Conservation (phyloP, 768 basidiomycete species). For the Kwoniella dejecticola region DNA sequence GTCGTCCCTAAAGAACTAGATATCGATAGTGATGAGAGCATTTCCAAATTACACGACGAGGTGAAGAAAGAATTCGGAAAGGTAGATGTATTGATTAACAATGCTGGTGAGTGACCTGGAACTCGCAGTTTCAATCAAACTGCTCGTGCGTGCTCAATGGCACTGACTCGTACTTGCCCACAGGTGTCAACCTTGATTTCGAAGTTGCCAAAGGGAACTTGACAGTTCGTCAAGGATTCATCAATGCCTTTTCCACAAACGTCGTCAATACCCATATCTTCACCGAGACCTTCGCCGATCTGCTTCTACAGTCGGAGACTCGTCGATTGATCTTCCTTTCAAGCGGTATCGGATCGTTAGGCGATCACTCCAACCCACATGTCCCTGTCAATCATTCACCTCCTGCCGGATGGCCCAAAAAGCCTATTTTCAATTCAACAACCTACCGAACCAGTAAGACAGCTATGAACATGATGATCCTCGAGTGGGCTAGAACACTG, state of each 20-base stretch:
- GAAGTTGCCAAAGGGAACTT: constrained; percentile 3
- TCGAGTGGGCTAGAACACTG: constrained; percentile 34
- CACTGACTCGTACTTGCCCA: background rate
- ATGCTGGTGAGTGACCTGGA: constrained; percentile 23
- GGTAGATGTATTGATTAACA: constrained; percentile 32
- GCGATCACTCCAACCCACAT: background rate
- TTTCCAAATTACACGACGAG: constrained; percentile 1
- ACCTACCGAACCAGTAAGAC: constrained; percentile 35
- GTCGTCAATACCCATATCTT: constrained; percentile 31
- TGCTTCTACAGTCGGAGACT: constrained; percentile 23
- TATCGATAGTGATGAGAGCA: constrained; percentile 23
- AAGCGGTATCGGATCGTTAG: constrained; percentile 17
- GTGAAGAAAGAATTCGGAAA: constrained; percentile 17
- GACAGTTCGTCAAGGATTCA: constrained; percentile 18
- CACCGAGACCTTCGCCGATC: constrained; percentile 29
- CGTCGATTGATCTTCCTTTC: constrained; percentile 32
- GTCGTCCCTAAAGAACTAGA: constrained; percentile 18
- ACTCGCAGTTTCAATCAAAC: background rate
- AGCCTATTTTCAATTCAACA: constrained; percentile 1
- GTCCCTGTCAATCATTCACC: constrained; percentile 21
- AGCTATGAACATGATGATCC: constrained; percentile 40
- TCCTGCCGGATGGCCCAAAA: constrained; percentile 27
- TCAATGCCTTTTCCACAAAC: constrained; percentile 28
- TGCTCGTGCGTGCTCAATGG: background rate
- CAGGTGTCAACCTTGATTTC: constrained; percentile 14